Evolutionary conservation across 345 rosid species (phyloP).

Genomic region (Euclidium syriacum): DNA sequence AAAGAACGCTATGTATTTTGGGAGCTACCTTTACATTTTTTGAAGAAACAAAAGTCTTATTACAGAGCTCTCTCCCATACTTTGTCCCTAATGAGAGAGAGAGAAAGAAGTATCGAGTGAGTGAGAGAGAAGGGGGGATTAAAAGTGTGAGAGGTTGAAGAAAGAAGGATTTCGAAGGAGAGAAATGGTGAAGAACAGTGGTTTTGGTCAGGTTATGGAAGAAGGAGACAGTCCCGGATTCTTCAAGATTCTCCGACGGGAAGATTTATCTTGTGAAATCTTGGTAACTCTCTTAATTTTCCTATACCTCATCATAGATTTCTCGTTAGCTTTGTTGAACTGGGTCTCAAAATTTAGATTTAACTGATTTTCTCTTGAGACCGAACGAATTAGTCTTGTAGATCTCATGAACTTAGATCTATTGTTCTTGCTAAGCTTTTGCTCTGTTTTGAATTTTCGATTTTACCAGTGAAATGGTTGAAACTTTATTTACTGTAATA

Average conservation of each 20-base stretch:
- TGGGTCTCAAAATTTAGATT: background rate
- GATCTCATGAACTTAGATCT: constrained; percentile 2
- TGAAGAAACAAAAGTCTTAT: background rate
- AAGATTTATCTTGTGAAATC: background rate
- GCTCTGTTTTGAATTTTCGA: background rate
- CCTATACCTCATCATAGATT: background rate
- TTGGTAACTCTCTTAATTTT: background rate
- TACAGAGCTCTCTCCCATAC: background rate
- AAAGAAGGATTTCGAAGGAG: background rate
- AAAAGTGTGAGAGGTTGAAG: background rate
- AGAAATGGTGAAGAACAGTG: constrained; percentile 1
- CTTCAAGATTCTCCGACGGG: constrained; percentile 10
- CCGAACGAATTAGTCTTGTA: no score
- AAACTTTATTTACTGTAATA: background rate
- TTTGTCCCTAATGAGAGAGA: background rate
- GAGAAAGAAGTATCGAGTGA: background rate
- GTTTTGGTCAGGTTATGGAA: background rate
- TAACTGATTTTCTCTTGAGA: background rate
- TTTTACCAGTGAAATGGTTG: background rate
- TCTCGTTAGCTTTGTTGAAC: background rate
- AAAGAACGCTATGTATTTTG: background rate
- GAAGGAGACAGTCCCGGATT: background rate
- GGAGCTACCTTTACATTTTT: constrained; percentile 3
- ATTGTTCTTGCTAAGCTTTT: background rate
- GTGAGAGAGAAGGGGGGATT: background rate